Evolutionary conservation across 441 rosid genomes (phyloP), one percentile per base, ranked within the genome.

Genomic region (Pelargonium fulgidum): DNA sequence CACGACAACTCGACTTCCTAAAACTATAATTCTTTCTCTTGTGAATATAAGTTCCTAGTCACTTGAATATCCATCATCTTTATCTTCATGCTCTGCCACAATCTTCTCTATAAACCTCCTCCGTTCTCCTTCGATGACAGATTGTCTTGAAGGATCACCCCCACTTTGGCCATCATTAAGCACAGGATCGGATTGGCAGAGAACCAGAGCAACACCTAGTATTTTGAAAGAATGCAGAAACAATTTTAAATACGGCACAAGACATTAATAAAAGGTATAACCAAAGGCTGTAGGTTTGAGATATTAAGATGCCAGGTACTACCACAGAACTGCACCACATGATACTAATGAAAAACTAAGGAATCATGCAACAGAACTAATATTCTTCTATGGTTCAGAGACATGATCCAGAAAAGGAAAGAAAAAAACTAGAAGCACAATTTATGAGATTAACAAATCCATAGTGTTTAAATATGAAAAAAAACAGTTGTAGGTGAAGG

Each of bases 111-210:
- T 78, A 75, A 95, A 83, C 79, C 81, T 85, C 85, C 84, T 88
- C 68, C 86, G 82, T 72, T 87, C 97, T 69, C 97, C 99, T 69
- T 90, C 92, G 52, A 95, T 79, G 65, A 95, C 96, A 72, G 87
- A 82, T 78, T 89, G 79, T 80, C 89, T 85, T n/a, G 97, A 89
- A 59, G 81, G 63, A 64, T 89, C 92, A 44, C 84, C 84, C 81
- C 97, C 94, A 67, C 87, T 69, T 77, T 89, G 94, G 52, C 98
- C 97, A 77, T 95, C 96, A 68, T 89, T 88, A 69, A 95, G 88
- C 17, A 92, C 98, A 11, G 98, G 93, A 76, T 90, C 96, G 33
- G 96, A 92, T 39, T 89, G 90, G 77, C 99, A 95, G 8, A 92
- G 91, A 74, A 89, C 91, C 72, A 95, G 73, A 4, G 99, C 97